These are phyloP conservation scores for Cucurbita argyrosperma DNA, from an alignment of 306 rosid species.

Conservation along the genomic window DNA sequence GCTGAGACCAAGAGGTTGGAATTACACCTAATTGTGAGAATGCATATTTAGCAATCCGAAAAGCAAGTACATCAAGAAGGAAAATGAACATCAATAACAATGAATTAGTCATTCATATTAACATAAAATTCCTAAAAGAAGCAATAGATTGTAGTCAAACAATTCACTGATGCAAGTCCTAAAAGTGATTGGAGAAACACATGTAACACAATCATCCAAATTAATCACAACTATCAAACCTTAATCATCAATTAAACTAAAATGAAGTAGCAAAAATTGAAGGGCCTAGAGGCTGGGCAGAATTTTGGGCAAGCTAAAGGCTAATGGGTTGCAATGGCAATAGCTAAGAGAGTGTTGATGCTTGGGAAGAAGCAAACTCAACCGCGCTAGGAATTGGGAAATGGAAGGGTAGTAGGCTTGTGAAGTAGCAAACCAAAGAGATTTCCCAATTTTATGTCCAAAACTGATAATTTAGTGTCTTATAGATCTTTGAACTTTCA, in stretches of 20 bases:
- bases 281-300: not conserved
- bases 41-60: not conserved
- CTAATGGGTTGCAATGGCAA: not conserved
- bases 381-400: not conserved
- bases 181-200: not conserved
- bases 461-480: not conserved
- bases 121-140: not conserved
- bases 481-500: not conserved
- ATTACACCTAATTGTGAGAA: conserved; percentile 51
- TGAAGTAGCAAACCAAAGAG: not conserved
- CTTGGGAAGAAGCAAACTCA: not conserved
- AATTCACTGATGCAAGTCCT: not conserved
- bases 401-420: not conserved
- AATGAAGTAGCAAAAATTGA: not conserved
- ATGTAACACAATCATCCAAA: not conserved
- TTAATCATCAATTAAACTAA: not conserved
- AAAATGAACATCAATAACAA: not conserved
- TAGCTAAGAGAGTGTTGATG: not conserved
- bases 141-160: not conserved
- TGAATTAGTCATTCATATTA: not conserved
- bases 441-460: not conserved
- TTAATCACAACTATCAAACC: not conserved
- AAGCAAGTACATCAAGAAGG: not conserved
- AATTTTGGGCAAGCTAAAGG: not conserved
- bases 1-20: conserved; percentile 56